Percentiles rank a stretch among this genome's conserved stretches.
phyloP scores from a whole-genome alignment of 202 grass and related monocot genomes.

The Carex arenaria region DNA sequence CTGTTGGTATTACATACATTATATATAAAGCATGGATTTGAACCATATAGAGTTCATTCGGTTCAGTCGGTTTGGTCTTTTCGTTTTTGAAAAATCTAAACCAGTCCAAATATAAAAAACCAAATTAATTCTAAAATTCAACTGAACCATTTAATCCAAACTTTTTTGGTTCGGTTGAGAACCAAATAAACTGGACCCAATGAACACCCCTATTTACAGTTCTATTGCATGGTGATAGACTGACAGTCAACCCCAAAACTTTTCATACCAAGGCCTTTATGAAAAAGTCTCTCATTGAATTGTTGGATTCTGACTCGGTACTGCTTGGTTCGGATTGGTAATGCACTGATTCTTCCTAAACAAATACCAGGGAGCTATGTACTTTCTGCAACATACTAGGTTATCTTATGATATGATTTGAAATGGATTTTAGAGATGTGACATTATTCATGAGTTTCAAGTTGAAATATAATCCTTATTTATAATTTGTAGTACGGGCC shows the following conservation, averaged over 20 bases:
- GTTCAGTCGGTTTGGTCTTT: too few species aligned
- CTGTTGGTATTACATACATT: too few species aligned
- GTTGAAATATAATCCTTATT: constrained; percentile 1
- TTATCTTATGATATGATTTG: not conserved
- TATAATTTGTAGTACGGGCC: constrained; percentile 65
- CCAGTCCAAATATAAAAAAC: too few species aligned
- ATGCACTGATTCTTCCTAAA: not conserved
- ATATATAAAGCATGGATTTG: too few species aligned
- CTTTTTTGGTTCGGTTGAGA: too few species aligned
- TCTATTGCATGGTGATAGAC: not conserved
- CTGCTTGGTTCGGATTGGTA: constrained; percentile 16
- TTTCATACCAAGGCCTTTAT: not conserved
- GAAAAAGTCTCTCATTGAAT: not conserved
- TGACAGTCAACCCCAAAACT: not conserved
- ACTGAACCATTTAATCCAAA: too few species aligned
- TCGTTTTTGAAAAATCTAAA: too few species aligned
- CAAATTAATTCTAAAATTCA: too few species aligned
- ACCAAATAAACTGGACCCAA: too few species aligned
- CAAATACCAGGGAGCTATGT: not conserved
- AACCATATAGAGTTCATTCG: too few species aligned
- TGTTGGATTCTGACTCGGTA: not conserved
- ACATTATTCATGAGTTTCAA: not conserved
- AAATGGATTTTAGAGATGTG: not conserved
- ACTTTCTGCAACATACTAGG: not conserved
- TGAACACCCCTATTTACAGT: not conserved